Percentiles rank a stretch among this genome's conserved stretches.
These are phyloP conservation scores for Magnaporthales sp. DNA, from an alignment of 2,329 filamentous ascomycete genomes.

Conservation along the genomic window DNA sequence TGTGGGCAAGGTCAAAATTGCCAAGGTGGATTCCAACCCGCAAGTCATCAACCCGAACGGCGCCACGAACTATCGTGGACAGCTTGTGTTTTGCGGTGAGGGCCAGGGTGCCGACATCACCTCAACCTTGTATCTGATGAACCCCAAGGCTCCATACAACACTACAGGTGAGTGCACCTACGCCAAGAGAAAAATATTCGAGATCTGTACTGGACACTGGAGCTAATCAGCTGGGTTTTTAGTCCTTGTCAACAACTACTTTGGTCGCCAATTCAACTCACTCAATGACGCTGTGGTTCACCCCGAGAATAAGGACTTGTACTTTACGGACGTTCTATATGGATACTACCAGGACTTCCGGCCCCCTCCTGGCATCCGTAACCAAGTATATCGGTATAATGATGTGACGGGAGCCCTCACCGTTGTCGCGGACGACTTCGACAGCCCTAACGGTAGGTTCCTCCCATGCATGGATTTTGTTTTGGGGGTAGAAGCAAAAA, in stretches of 20 bases:
- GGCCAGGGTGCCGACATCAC: slow-evolving; percentile 35
- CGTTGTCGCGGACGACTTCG: slow-evolving; percentile 49
- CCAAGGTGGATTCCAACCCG: slow-evolving; percentile 31
- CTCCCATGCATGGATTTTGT: neutral
- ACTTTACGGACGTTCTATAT: slow-evolving; percentile 56
- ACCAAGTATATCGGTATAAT: slow-evolving; percentile 51
- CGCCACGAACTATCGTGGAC: slow-evolving; percentile 38
- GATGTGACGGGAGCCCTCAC: slow-evolving; percentile 39
- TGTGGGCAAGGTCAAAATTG: slow-evolving; percentile 30
- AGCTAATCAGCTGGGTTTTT: slow-evolving; percentile 1
- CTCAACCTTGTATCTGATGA: slow-evolving; percentile 32
- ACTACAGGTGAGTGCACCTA: slow-evolving; percentile 28
- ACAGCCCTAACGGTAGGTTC: slow-evolving; percentile 38
- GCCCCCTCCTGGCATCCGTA: slow-evolving; percentile 39
- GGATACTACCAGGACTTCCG: slow-evolving; percentile 51
- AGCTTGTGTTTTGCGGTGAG: slow-evolving; percentile 40
- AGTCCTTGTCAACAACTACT: slow-evolving; percentile 50
- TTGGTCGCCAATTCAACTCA: slow-evolving; percentile 51
- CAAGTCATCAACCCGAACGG: slow-evolving; percentile 42
- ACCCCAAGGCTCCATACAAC: slow-evolving; percentile 38
- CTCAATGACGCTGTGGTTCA: slow-evolving; percentile 49
- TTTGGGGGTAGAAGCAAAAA: neutral
- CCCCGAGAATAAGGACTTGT: slow-evolving; percentile 46
- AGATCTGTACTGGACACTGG: neutral
- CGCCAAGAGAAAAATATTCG: fast-evolving